Base-by-base conservation (phyloP, 345 rosid genomes). In the Lepidium aucheri region DNA sequence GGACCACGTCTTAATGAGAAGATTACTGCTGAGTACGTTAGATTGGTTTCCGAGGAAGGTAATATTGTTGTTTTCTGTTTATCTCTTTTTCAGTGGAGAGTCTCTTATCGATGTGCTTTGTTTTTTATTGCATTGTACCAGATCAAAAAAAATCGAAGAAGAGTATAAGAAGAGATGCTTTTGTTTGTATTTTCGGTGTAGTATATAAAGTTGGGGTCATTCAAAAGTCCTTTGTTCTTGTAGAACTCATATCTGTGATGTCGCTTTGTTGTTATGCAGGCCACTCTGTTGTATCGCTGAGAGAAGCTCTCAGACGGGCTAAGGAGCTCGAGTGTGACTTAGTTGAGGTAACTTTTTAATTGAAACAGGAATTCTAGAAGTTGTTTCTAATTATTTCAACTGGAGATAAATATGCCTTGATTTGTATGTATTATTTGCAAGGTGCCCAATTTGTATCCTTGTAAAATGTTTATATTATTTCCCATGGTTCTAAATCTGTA, bases 1-100 rank as follows among this genome's bases (percentile, higher is more conserved):
- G 77, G 77, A 59, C 77, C 72, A 26, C 77, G 77, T 50, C 77
- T 67, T 15, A 67, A 73, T 67, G 77, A 73, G 38, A 67, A 73
- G 52, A 73, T 73, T 26, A 73, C 68, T 60, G 63, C 52, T 12
- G 72, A 60, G 0, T 35, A 26, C 53, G 72, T 73, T 32, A 67
- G 77, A 60, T 59, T 73, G 52, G 77, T 73, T 59, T 42, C 73
- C 10, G 45, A 60, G 15, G 63, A 73, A 35, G 77, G 77, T 73
- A 53, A 22, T 13, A 11, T 20, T 6, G 10, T 11, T 43, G n/a
- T 15, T 16, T 11, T 44, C 8, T 62, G 7, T 54, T 28, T 20
- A 20, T n/a, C 12, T 41, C 40, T 26, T 22, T 20, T 14, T 43
- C 22, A 50, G 9, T 20, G 4, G 18, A 18, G 20, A 45, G 5